Conservation (phyloP, 2,329 filamentous ascomycete species). For the Exophiala xenobiotica region DNA sequence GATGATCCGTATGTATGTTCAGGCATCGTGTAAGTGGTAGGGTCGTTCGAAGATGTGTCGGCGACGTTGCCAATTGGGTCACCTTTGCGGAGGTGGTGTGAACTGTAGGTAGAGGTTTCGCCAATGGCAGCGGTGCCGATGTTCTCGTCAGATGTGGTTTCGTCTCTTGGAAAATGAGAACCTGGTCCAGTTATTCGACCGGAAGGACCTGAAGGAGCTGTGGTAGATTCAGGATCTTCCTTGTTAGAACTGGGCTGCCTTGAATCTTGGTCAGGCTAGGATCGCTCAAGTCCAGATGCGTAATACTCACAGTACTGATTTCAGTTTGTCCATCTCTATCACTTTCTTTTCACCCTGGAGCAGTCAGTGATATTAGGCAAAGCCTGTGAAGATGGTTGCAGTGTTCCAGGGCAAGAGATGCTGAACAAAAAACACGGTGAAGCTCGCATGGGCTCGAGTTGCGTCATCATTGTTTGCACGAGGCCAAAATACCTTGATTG, state of each 20-base stretch:
- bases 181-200: conserved; percentile 25
- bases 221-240: background rate
- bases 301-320: background rate
- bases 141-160: conserved; percentile 6
- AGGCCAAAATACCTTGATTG: too few relatives aligned
- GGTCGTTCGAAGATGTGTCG: conserved; percentile 25
- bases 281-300: background rate
- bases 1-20: conserved; percentile 21
- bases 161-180: conserved; percentile 22
- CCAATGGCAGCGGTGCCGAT: conserved; percentile 22
- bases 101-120: conserved; percentile 28
- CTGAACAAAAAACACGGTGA: background rate
- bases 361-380: background rate
- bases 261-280: background rate
- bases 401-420: background rate
- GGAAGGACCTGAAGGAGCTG: background rate
- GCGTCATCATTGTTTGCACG: conserved; percentile 1
- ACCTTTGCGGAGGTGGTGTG: conserved; percentile 18
- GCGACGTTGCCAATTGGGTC: conserved; percentile 24
- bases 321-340: background rate
- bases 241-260: background rate
- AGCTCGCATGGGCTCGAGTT: background rate
- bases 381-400: background rate
- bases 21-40: conserved; percentile 26
- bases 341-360: conserved; percentile 6